These are phyloP conservation scores for Picea abies DNA, from an alignment of 83 land plant genomes.

Conservation along the genomic window DNA sequence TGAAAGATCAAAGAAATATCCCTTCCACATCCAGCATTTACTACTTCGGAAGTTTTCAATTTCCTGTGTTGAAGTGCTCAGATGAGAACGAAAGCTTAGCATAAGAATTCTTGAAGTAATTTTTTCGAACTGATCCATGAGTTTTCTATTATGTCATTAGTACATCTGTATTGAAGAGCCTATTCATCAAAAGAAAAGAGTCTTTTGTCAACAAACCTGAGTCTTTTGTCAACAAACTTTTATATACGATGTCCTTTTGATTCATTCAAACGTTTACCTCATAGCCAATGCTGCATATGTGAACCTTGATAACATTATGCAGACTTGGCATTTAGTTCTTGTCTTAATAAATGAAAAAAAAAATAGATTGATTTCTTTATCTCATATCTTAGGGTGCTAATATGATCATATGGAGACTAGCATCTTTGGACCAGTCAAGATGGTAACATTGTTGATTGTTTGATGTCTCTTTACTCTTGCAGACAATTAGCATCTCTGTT, in stretches of 20 bases:
- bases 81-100: neutral
- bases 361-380: too few species aligned
- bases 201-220: neutral
- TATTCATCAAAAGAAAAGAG: neutral
- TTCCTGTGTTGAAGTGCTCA: neutral
- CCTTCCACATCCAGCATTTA: neutral
- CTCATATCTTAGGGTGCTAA: neutral
- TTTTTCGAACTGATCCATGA: neutral
- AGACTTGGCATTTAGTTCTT: too few species aligned
- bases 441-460: neutral
- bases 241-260: neutral
- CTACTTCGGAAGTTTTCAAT: neutral
- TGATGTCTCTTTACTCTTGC: neutral
- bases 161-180: neutral
- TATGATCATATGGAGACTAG: neutral
- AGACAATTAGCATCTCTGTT: too few species aligned
- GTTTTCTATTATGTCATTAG: neutral
- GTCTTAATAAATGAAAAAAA: too few species aligned
- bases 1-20: neutral
- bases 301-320: too few species aligned
- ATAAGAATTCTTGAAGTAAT: neutral
- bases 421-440: neutral
- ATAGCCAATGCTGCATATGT: too few species aligned
- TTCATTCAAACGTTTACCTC: neutral
- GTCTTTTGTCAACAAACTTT: too few species aligned